A percentile compares a stretch with the other conserved stretches of the same genome.
Conservation (phyloP, 257 asterid genomes). For the Leptodermis oblonga region DNA sequence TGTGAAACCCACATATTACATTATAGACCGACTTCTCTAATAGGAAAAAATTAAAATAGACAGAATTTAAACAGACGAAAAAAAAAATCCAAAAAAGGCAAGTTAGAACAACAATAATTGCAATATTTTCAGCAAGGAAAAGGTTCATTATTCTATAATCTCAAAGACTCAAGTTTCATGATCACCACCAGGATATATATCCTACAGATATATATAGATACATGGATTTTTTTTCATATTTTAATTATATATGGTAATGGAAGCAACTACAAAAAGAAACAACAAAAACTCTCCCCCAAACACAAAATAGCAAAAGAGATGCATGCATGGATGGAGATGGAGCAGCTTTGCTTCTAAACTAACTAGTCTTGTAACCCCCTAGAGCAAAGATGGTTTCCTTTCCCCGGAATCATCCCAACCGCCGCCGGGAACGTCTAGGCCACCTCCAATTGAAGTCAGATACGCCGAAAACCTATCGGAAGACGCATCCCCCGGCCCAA, state of each 20-base stretch:
- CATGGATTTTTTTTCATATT: too few relatives aligned
- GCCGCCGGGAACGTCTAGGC: constrained; percentile 28
- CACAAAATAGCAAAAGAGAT: not conserved
- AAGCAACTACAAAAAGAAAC: not conserved
- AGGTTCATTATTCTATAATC: not conserved
- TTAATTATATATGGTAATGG: not conserved
- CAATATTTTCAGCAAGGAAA: too few relatives aligned
- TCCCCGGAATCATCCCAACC: constrained; percentile 62
- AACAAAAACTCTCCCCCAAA: constrained; percentile 9
- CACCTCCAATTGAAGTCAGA: constrained; percentile 40
- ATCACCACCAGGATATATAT: not conserved
- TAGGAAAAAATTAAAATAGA: too few relatives aligned
- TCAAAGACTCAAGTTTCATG: not conserved
- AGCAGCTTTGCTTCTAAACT: not conserved
- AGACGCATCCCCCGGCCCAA: constrained; percentile 33
- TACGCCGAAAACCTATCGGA: constrained; percentile 44
- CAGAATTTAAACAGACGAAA: too few relatives aligned
- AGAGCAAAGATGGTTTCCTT: constrained; percentile 53
- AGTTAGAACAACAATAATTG: too few relatives aligned
- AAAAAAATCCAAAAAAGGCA: too few relatives aligned
- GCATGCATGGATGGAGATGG: not conserved
- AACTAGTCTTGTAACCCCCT: constrained; percentile 5
- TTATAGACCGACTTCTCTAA: too few relatives aligned
- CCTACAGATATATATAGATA: not conserved
- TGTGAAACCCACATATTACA: too few relatives aligned